phyloP scores from a whole-genome alignment of 495 filamentous ascomycete species.

The Astrothelium macrocarpum region DNA sequence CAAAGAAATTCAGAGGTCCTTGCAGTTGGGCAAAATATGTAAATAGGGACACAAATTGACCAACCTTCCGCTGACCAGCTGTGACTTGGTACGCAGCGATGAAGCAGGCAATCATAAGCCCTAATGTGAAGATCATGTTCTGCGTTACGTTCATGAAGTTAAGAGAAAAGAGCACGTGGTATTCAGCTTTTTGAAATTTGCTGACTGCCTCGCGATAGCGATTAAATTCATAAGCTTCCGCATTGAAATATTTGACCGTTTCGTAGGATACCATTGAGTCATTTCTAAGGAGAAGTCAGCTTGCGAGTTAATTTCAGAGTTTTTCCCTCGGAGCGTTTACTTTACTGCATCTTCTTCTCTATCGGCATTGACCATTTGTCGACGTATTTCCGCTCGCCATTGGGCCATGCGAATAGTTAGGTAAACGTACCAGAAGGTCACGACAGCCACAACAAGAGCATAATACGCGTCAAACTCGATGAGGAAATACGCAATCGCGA shows the following conservation, averaged over 20 bases:
- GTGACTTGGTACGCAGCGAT: constrained; percentile 84
- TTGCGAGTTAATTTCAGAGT: too few relatives aligned
- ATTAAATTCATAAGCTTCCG: constrained; percentile 84
- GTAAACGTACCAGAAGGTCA: constrained; percentile 95
- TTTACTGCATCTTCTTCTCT: constrained; percentile 95
- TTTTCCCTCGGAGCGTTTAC: too few relatives aligned
- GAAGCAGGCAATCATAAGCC: constrained; percentile 73
- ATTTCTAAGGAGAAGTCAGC: constrained; percentile 45
- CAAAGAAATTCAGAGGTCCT: constrained; percentile 92
- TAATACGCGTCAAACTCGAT: constrained; percentile 76
- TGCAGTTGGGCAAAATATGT: constrained; percentile 91
- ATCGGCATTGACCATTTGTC: constrained; percentile 88
- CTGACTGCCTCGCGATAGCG: constrained; percentile 71
- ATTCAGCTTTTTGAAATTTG: constrained; percentile 78
- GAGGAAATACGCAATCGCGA: constrained; percentile 82
- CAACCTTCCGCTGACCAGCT: constrained; percentile 56
- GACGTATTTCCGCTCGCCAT: constrained; percentile 78
- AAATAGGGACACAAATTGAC: constrained; percentile 70
- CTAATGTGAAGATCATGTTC: constrained; percentile 86
- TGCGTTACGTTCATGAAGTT: constrained; percentile 91
- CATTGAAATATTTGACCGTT: constrained; percentile 98
- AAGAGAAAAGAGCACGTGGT: constrained; percentile 76
- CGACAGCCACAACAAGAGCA: constrained; percentile 78
- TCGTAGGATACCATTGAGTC: constrained; percentile 97
- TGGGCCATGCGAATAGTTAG: constrained; percentile 92